These are phyloP conservation scores for Arxiozyma heterogenica DNA, from an alignment of 1,139 yeast species.

Conservation along the genomic window DNA sequence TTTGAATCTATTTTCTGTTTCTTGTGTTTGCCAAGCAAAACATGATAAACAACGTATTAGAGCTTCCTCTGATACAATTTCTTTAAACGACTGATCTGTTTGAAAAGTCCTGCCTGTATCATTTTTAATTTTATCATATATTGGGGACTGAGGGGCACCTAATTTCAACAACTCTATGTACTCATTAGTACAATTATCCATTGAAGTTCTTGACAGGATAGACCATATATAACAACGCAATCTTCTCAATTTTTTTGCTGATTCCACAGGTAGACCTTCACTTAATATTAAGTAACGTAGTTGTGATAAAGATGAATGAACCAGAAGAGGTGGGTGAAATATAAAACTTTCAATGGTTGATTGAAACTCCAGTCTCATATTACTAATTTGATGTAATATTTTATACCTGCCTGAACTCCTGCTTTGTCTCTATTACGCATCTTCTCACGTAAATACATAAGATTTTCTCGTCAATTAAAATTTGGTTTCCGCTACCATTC, in stretches of 20 bases:
- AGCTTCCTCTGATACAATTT: constrained; percentile 58
- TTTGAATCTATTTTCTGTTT: constrained; percentile 5
- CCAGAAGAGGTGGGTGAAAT: constrained; percentile 34
- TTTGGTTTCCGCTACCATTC: background rate
- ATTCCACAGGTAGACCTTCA: constrained; percentile 51
- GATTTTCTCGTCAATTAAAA: background rate
- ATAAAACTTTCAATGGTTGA: constrained; percentile 25
- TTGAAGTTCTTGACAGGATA: constrained; percentile 57
- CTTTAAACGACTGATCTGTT: constrained; percentile 59
- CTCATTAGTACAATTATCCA: constrained; percentile 42
- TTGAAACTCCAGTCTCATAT: constrained; percentile 7
- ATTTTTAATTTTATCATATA: constrained; percentile 57
- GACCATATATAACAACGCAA: constrained; percentile 79
- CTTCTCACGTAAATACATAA: background rate
- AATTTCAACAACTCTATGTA: constrained; percentile 48
- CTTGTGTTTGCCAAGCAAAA: constrained; percentile 46
- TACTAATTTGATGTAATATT: background rate
- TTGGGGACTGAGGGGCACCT: constrained; percentile 49
- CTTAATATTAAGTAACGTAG: constrained; percentile 68
- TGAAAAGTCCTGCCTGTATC: constrained; percentile 83
- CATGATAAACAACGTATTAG: constrained; percentile 63
- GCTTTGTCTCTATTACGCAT: background rate
- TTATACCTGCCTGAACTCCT: background rate
- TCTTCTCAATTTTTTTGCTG: constrained; percentile 43
- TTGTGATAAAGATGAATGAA: constrained; percentile 67